Evolutionary conservation across 495 filamentous ascomycete species (phyloP), one percentile per base, ranked within the genome.

Genomic region (Parathielavia appendiculata): DNA sequence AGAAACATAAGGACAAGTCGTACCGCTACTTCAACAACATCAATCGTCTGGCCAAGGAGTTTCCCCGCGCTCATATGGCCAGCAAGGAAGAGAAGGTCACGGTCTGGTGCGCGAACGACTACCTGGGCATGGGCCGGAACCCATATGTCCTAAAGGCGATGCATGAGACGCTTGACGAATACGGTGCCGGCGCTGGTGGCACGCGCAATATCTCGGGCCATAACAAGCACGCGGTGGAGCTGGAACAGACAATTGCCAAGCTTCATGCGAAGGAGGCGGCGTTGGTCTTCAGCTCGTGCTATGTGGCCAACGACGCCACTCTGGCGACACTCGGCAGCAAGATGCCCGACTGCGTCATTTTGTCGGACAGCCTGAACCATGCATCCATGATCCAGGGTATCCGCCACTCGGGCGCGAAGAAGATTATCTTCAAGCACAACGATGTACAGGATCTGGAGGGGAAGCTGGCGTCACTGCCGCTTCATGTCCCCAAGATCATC

Each of bases 21-120:
- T 98, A 98, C 78, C 90, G 93, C 65, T 97, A 98, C 79, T 98
- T 98, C 83, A 98, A 98, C 79, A 98, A 98, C 79, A 98, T 98
- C 85, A 98, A 98, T 70, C 90, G 93, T 22, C 80, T 98, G 57
- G 93, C 95, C 56, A 87, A 95, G 75, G 90, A 97, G 60, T 98
- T 98, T 66, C 93, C 93, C 22, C 89, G 88, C 41, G 93, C 93
- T 17, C 93, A 98, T 71, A 93, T 93, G 75, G 81, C 91, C 14
- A 85, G 77, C 46, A 81, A 81, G 64, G 88, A 95, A 61, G 89
- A 96, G 61, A 82, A 83, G n/a, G 93, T 98, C 52, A 96, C 92
- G 5, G 92, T 97, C 38, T 98, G 95, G 93, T 98, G 93, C 79
- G 95, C 92, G 63, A 98, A 98, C 67, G 93, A 98, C 73, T 98